Conservation (phyloP, 176 grass and related monocot genomes). For the Panicum miliaceum region DNA sequence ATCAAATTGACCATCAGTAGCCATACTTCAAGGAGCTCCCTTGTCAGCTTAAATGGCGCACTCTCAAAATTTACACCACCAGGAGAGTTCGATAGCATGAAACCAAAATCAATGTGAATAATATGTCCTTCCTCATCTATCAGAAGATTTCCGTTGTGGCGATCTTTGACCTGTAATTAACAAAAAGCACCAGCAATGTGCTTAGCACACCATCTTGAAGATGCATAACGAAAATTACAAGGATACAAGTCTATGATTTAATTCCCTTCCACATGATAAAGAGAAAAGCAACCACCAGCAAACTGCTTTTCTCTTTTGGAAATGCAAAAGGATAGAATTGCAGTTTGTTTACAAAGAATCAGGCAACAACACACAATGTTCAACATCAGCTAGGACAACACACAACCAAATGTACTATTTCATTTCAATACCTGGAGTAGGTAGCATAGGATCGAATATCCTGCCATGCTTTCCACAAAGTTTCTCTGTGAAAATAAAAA, state of each 20-base stretch:
- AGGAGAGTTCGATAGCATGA: slow-evolving; percentile 99
- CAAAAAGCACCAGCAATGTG: not conserved
- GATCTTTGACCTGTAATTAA: slow-evolving; percentile 81
- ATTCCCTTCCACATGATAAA: not conserved
- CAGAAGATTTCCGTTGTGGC: slow-evolving; percentile 95
- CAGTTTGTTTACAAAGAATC: not conserved
- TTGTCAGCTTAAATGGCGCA: slow-evolving; percentile 95
- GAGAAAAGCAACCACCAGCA: slow-evolving; percentile 19
- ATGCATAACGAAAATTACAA: not conserved
- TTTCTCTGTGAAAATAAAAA: slow-evolving; percentile 78
- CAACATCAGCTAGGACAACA: not conserved
- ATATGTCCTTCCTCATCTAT: slow-evolving; percentile 99
- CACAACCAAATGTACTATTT: slow-evolving; percentile 18
- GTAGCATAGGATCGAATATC: slow-evolving; percentile 97
- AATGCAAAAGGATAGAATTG: not conserved
- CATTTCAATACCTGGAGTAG: slow-evolving; percentile 76
- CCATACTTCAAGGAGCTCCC: slow-evolving; percentile 97
- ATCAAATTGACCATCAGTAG: not conserved
- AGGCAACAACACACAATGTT: not conserved
- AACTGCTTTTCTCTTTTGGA: not conserved
- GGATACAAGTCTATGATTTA: slow-evolving; percentile 25
- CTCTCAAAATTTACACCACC: slow-evolving; percentile 99
- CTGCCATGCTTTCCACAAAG: slow-evolving; percentile 99
- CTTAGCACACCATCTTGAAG: slow-evolving; percentile 23
- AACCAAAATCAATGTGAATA: slow-evolving; percentile 99